Evolutionary conservation across 83 land plant genomes (phyloP).

Genomic region (Diphasiastrum complanatum): DNA sequence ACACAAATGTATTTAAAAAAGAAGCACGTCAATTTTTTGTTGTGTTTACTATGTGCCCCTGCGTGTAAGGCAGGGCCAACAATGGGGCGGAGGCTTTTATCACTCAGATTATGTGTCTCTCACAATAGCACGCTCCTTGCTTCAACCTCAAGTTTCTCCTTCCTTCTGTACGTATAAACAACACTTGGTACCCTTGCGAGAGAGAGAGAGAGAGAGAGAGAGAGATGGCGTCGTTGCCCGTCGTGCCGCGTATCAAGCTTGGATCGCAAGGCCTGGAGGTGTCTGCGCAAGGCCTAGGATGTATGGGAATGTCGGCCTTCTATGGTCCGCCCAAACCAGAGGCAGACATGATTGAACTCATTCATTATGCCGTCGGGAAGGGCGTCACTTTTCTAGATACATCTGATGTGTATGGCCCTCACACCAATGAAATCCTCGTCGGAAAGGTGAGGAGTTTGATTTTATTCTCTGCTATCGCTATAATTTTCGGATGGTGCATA

Average conservation of each 20-base stretch:
- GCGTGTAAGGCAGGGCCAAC: too few relatives aligned
- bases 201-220: too few relatives aligned
- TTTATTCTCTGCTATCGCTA: background rate
- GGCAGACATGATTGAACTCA: constrained; percentile 51
- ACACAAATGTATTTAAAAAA: too few relatives aligned
- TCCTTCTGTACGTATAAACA: too few relatives aligned
- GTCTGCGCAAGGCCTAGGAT: constrained; percentile 53
- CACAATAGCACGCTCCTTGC: too few relatives aligned
- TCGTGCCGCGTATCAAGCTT: constrained; percentile 34
- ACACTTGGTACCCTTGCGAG: too few relatives aligned
- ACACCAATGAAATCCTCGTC: constrained; percentile 51
- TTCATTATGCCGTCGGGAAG: constrained; percentile 44
- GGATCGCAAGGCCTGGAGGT: constrained; percentile 54
- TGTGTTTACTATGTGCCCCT: too few relatives aligned
- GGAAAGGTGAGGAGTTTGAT: constrained; percentile 36
- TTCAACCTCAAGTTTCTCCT: too few relatives aligned
- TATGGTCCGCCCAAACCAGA: constrained; percentile 53
- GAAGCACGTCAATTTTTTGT: too few relatives aligned
- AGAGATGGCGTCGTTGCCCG: constrained; percentile 4
- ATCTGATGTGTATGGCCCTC: constrained; percentile 59
- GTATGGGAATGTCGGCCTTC: constrained; percentile 61
- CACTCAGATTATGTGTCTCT: too few relatives aligned
- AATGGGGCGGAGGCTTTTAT: too few relatives aligned
- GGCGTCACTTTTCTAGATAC: constrained; percentile 70
- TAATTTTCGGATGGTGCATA: background rate